Base-by-base conservation (phyloP, 352 stramenopile species). In the Peronospora belbahrii region DNA sequence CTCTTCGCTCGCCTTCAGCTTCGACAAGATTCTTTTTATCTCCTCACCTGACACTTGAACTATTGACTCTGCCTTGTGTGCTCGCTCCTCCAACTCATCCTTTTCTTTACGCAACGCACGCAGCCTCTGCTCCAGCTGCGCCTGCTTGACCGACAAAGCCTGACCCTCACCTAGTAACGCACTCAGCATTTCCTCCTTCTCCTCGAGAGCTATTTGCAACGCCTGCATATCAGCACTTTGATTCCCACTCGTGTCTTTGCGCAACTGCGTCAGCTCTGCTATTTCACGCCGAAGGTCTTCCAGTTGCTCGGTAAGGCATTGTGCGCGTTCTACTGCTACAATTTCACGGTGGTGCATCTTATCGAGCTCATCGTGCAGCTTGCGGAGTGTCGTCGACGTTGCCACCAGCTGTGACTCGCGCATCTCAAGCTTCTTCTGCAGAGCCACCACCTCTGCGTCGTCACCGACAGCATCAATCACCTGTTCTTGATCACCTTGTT, bases 351-450 rank as follows among this genome's bases (percentile, higher is more conserved):
- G 61, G 34, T 74, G 83, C 2, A 76, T 80, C 34, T 82, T 73
- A 55, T 92, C 80, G 15, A 92, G 64, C 41, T 88, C 80, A 25
- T 85, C 62, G 37, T 88, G 77, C 6, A 92, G 62, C 46, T 89
- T 73, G 15, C 66, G 62, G 45, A 89, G 85, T 3, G 70, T 71
- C 1, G 67, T 51, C 0, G 71, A 86, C 6, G 76, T 81, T 9
- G 73, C 61, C 42, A 92, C 24, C 6, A 92, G 32, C 49, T 92
- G 81, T 3, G 66, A 71, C 45, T 92, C 81, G 0, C 77, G 65
- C 38, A 74, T 52, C 11, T 53, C 15, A 22, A 91, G 57, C 33
- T 86, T 61, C 4, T 59, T 52, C 27, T 59, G 46, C 15, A 88
- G 31, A 11, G 27, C 37, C 8, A 36, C 18, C 34, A 73, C 36